phyloP scores from a whole-genome alignment of 2,329 filamentous ascomycete genomes.

The Cladosporium velox region DNA sequence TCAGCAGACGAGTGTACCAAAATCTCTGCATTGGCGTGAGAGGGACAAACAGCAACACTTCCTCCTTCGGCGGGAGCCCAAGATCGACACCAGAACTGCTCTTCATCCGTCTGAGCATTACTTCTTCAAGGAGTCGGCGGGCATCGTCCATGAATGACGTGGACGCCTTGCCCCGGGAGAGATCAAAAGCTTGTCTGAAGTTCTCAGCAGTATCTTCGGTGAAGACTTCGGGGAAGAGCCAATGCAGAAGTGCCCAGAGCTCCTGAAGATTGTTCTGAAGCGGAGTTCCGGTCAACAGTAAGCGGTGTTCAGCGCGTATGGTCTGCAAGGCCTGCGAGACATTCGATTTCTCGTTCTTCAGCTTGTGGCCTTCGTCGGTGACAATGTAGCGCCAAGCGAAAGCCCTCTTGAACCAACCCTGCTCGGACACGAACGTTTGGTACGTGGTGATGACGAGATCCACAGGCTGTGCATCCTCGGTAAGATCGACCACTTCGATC shows the following conservation, averaged over 20 bases:
- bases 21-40: slow-evolving; percentile 60
- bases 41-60: slow-evolving; percentile 59
- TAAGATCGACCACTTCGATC: slow-evolving; percentile 33
- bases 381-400: slow-evolving; percentile 57
- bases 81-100: slow-evolving; percentile 56
- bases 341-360: slow-evolving; percentile 52
- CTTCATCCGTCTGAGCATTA: slow-evolving; percentile 64
- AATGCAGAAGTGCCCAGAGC: slow-evolving; percentile 60
- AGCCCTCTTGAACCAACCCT: slow-evolving; percentile 52
- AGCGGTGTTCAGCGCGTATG: slow-evolving; percentile 50
- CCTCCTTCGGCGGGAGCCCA: slow-evolving; percentile 58
- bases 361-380: slow-evolving; percentile 57
- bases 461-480: slow-evolving; percentile 30
- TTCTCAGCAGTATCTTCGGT: slow-evolving; percentile 50
- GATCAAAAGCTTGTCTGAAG: slow-evolving; percentile 60
- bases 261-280: slow-evolving; percentile 61
- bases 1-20: slow-evolving; percentile 61
- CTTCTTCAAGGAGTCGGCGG: slow-evolving; percentile 54
- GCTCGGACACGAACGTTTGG: slow-evolving; percentile 50
- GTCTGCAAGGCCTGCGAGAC: slow-evolving; percentile 47
- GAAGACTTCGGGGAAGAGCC: slow-evolving; percentile 62
- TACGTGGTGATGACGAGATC: slow-evolving; percentile 55
- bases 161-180: slow-evolving; percentile 57
- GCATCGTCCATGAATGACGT: slow-evolving; percentile 56
- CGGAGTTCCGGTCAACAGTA: slow-evolving; percentile 58